Evolutionary conservation across 2,329 filamentous ascomycete species (phyloP), one percentile per base, ranked within the genome.

Genomic region (Corinectria fuckeliana): DNA sequence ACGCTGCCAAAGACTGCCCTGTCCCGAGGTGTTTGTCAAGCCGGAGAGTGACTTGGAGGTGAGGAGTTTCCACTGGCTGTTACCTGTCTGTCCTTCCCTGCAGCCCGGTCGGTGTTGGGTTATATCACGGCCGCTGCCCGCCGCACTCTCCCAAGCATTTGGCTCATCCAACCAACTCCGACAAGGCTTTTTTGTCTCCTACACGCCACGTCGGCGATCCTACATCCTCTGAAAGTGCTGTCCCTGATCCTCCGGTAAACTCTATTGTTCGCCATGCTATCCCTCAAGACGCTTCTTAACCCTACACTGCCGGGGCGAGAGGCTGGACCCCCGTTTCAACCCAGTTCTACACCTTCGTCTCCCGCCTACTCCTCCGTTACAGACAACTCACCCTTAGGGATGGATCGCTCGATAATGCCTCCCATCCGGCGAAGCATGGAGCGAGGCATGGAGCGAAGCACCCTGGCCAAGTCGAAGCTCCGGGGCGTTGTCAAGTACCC

Each of bases 401-500:
- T 61, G 30, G 51, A 59, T 7, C 62, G 36, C 20, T 34, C 48
- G 10, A 55, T 53, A n/a, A 65, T 69, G 55, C 58, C 59, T 39
- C 53, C 50, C 16, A 39, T 56, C 38, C 45, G 50, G 47, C 55
- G 36, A 10, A 80, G 81, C 25, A 86, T 85, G 68, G 85, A 85
- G 45, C 82, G 83, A 11, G 80, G 81, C 25, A 86, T 85, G 68
- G 85, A 85, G 45, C 82, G 83, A 58, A 63, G 49, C 20, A 62
- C 50, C 48, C 21, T 68, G 72, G 81, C 83, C 23, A 87, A 85
- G 68, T 85, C 84, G 48, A 86, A 84, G 63, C 80, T 86, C 28
- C 86, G 87, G 62, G 91, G 90, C 3, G 78, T 83, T 25, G 81
- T 96, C 66, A 89, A 89, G 71, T 97, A 89, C 71, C 84, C 84